phyloP scores from a whole-genome alignment of 352 stramenopile species.

The Phytophthora fragariaefolia region DNA sequence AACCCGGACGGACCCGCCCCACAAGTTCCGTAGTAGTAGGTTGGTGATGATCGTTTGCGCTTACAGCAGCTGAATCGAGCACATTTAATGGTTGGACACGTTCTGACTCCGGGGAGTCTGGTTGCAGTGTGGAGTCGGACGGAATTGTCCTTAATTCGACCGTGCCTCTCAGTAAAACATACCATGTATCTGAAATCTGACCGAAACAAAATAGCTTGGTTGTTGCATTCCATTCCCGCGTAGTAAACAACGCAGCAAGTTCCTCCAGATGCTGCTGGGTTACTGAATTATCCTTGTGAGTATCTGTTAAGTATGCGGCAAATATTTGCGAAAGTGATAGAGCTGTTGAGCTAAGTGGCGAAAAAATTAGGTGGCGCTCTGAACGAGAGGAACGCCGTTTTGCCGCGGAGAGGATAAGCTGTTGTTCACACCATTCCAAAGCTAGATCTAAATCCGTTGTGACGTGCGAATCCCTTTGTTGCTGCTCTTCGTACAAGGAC shows the following conservation, averaged over 20 bases:
- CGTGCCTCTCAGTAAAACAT: slow-evolving; percentile 56
- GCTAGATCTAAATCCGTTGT: slow-evolving; percentile 58
- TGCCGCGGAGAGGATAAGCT: slow-evolving; percentile 55
- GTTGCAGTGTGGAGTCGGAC: slow-evolving; percentile 19
- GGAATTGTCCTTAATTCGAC: slow-evolving; percentile 49
- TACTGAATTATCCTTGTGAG: slow-evolving; percentile 18
- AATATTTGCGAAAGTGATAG: slow-evolving; percentile 54
- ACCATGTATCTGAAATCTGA: slow-evolving; percentile 53
- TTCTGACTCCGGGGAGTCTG: slow-evolving; percentile 30
- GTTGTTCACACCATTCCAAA: slow-evolving; percentile 72
- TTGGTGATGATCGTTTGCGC: not conserved
- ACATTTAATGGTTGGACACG: slow-evolving; percentile 11
- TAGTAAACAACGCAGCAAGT: slow-evolving; percentile 43
- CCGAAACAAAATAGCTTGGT: slow-evolving; percentile 49
- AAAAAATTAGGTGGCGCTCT: slow-evolving; percentile 30
- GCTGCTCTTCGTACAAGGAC: slow-evolving; percentile 8
- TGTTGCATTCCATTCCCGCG: slow-evolving; percentile 41
- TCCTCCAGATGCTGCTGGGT: slow-evolving; percentile 34
- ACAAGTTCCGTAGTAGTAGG: slow-evolving; percentile 46
- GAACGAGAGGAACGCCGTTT: slow-evolving; percentile 48
- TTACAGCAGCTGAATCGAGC: not conserved
- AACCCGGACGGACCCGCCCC: slow-evolving; percentile 56
- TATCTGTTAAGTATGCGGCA: slow-evolving; percentile 45
- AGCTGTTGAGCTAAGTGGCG: slow-evolving; percentile 33
- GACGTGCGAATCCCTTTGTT: slow-evolving; percentile 39